These are phyloP conservation scores for Terana coerulea DNA, from an alignment of 768 basidiomycete genomes.

Conservation along the genomic window DNA sequence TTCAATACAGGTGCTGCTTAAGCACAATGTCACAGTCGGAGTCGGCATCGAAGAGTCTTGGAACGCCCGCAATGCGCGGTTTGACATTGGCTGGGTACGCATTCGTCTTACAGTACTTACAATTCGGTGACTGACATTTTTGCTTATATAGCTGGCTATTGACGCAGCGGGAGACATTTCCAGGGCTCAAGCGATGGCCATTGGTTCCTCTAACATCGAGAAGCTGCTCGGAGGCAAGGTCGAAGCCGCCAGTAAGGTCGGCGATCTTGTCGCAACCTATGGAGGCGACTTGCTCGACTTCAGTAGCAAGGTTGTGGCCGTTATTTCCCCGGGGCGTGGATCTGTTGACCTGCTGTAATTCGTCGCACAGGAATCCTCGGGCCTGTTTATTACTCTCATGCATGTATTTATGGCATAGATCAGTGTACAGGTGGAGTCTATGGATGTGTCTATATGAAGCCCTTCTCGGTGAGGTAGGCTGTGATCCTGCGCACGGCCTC, in stretches of 20 bases:
- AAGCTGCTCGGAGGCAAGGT: constrained; percentile 40
- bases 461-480: constrained; percentile 70
- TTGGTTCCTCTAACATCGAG: constrained; percentile 54
- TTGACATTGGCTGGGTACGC: constrained; percentile 44
- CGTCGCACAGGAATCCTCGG: too few species aligned
- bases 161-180: constrained; percentile 23
- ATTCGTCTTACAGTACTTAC: background rate
- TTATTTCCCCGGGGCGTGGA: constrained; percentile 29
- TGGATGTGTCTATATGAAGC: constrained; percentile 41
- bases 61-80: constrained; percentile 27
- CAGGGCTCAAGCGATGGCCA: constrained; percentile 45
- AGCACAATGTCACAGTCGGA: constrained; percentile 61
- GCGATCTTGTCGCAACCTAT: constrained; percentile 28
- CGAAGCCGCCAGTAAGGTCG: constrained; percentile 14
- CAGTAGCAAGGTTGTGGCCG: constrained; percentile 32
- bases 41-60: constrained; percentile 39
- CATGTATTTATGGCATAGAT: too few species aligned
- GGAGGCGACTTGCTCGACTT: constrained; percentile 34
- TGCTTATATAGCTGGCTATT: constrained; percentile 10
- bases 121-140: background rate
- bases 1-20: constrained; percentile 46
- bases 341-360: constrained; percentile 28
- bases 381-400: background rate
- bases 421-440: background rate
- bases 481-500: constrained; percentile 77